Percentiles rank a stretch among this genome's conserved stretches.
phyloP scores from a whole-genome alignment of 345 rosid species.

The Arabis alpina region DNA sequence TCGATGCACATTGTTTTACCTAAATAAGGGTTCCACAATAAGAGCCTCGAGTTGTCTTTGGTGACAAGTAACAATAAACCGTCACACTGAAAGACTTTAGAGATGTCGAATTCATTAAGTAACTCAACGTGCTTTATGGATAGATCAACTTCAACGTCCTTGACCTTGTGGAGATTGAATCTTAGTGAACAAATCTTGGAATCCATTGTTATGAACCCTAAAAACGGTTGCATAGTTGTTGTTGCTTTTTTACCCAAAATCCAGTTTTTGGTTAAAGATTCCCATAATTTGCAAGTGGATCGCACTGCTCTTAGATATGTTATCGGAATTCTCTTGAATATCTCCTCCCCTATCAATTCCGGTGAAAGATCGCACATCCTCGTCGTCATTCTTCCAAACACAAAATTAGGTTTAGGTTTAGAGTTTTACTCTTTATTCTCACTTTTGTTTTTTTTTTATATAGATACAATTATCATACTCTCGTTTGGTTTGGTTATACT shows the following conservation, averaged over 20 bases:
- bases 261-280: not conserved
- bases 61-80: no score
- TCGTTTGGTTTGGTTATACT: no score
- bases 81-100: not conserved
- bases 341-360: not conserved
- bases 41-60: no score
- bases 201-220: not conserved
- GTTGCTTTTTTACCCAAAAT: not conserved
- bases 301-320: not conserved
- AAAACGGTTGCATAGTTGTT: not conserved
- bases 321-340: not conserved
- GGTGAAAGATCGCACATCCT: not conserved
- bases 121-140: not conserved
- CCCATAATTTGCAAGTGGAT: slow-evolving; percentile 8
- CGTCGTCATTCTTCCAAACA: not conserved
- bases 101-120: not conserved
- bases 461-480: no score
- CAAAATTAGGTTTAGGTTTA: no score
- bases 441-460: no score
- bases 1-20: no score
- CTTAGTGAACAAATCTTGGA: not conserved
- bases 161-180: not conserved
- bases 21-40: no score
- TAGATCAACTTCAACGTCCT: not conserved
- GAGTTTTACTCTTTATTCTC: no score